Conservation (phyloP, 2,329 filamentous ascomycete species). For the Colletotrichum noveboracense region DNA sequence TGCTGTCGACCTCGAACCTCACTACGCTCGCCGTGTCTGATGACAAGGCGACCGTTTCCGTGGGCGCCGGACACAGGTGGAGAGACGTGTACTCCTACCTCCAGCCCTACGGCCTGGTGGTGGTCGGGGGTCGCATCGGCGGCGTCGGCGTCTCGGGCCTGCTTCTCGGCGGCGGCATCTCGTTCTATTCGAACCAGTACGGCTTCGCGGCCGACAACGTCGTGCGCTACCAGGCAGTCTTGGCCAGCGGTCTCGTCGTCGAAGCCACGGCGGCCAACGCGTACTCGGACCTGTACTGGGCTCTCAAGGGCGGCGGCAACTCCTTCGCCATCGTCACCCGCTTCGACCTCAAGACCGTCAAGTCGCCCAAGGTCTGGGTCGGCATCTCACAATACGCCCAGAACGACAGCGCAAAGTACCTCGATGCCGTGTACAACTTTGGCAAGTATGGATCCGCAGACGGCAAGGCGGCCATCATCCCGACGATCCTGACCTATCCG, state of each 20-base stretch:
- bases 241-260: slow-evolving; percentile 42
- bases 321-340: slow-evolving; percentile 42
- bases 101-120: slow-evolving; percentile 26
- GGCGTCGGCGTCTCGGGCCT: slow-evolving; percentile 33
- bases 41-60: slow-evolving; percentile 30
- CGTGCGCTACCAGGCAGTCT: slow-evolving; percentile 45
- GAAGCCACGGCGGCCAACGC: slow-evolving; percentile 34
- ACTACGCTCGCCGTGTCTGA: slow-evolving; percentile 32
- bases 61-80: slow-evolving; percentile 36
- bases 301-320: slow-evolving; percentile 38
- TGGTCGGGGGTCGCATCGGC: slow-evolving; percentile 31
- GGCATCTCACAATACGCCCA: slow-evolving; percentile 17
- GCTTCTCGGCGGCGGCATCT: slow-evolving; percentile 36
- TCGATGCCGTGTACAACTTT: slow-evolving; percentile 25
- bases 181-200: slow-evolving; percentile 33
- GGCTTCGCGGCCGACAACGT: slow-evolving; percentile 33
- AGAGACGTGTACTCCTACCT: slow-evolving; percentile 32
- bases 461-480: slow-evolving; percentile 22
- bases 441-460: slow-evolving; percentile 18
- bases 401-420: slow-evolving; percentile 6
- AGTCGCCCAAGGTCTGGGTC: slow-evolving; percentile 5
- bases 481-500: slow-evolving; percentile 19
- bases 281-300: slow-evolving; percentile 40
- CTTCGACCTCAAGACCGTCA: slow-evolving; percentile 29
- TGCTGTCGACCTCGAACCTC: slow-evolving; percentile 41